Evolutionary conservation across 2,329 filamentous ascomycete species (phyloP), one percentile per base, ranked within the genome.

Genomic region (Colletotrichum chlorophyti): DNA sequence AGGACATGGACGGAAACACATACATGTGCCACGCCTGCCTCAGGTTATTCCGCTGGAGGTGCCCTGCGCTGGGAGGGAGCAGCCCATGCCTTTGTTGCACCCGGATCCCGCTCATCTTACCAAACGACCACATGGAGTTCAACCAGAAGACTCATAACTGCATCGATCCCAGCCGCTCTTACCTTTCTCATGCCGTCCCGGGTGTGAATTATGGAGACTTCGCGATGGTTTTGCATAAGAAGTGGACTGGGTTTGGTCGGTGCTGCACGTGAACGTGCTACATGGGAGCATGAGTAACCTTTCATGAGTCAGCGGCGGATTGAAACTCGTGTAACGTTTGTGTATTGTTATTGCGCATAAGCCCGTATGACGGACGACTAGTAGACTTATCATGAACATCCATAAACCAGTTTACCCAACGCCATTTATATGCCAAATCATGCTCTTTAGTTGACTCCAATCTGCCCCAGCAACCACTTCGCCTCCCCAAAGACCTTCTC

Each of bases 401-500:
- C 4, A 46, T 4, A 34, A 29, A 17, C 24, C 10, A 7, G 7
- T 38, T 37, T 35, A 34, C 49, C 24, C 7, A 46, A 58, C 42
- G 55, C 50, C 50, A 12, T 12, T 54, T 14, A 10, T 34, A 11
- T 24, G 17, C 40, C 26, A n/a, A 11, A 10, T 19, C 11, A 19
- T 40, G 26, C 23, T 29, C 14, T 37, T 47, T 19, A 53, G 4
- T 32, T 29, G 2, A 58, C 7, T n/a, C 43, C 46, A 7, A 37
- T 34, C 32, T 60, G 61, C 6, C 21, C 50, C 58, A 62, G 43
- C 45, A 65, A 41, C 65, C 63, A 65, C 42, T 49, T 61, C 8
- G 64, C 63, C 38, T 68, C 64, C 1, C 54, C 43, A 6, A 62
- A 40, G 0, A 69, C 65, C 3, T 46, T 32, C 2, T 62, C 55